A percentile compares a stretch with the other conserved stretches of the same genome.
These are phyloP conservation scores for Flaveria ramosissima DNA, from an alignment of 129 eudicot genomes.

Conservation along the genomic window DNA sequence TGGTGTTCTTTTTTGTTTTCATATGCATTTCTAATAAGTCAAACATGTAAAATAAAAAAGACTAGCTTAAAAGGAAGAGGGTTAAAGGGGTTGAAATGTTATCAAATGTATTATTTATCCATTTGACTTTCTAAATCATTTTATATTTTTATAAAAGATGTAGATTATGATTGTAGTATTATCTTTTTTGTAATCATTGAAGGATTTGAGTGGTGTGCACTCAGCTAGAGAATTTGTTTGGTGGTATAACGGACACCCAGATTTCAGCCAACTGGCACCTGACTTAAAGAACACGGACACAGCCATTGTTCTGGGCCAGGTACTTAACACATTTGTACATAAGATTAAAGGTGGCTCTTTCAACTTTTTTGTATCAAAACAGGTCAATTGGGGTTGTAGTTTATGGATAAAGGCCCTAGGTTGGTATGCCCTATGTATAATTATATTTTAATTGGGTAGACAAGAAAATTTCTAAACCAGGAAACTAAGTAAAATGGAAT, in stretches of 20 bases:
- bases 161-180: not conserved
- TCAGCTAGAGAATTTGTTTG: slow-evolving; percentile 98
- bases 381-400: not conserved
- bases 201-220: slow-evolving; percentile 76
- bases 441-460: no score
- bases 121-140: not conserved
- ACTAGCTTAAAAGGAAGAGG: not conserved
- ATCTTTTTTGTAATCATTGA: slow-evolving; percentile 8
- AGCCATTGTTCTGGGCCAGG: slow-evolving; percentile 97
- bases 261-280: slow-evolving; percentile 61
- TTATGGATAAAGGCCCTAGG: not conserved
- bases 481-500: no score
- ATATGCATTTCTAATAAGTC: not conserved
- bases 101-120: not conserved
- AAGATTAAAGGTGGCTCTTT: not conserved
- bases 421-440: no score
- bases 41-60: not conserved
- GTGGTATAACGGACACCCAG: slow-evolving; percentile 99
- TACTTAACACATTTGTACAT: slow-evolving; percentile 28
- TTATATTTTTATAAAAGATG: not conserved
- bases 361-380: not conserved
- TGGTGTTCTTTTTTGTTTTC: not conserved
- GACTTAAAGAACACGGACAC: slow-evolving; percentile 83
- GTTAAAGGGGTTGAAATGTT: not conserved
- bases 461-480: no score